Conservation (phyloP, 2,329 filamentous ascomycete genomes). For the Whalleya microplaca region DNA sequence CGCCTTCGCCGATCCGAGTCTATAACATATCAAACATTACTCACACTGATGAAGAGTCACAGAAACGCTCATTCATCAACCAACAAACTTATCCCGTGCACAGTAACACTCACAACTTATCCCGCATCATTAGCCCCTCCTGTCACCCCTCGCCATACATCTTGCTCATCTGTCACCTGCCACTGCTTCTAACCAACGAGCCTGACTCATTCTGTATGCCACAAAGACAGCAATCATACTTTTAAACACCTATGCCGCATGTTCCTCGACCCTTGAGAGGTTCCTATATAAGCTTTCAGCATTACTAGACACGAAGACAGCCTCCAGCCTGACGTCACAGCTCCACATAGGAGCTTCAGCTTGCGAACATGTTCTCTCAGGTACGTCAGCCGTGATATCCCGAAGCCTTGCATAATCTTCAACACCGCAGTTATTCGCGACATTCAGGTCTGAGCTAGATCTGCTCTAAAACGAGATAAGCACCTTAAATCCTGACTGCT, state of each 20-base stretch:
- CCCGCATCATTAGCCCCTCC: background rate
- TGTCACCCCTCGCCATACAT: background rate
- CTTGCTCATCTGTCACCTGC: background rate
- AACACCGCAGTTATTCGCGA: background rate
- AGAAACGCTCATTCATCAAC: no score
- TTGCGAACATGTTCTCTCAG: conserved; percentile 27
- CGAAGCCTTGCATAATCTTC: background rate
- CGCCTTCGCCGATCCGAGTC: background rate
- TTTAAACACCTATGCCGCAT: background rate
- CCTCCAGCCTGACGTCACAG: conserved; percentile 3
- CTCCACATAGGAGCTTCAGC: background rate
- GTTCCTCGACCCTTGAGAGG: background rate
- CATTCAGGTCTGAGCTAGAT: background rate
- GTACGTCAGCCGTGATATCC: conserved; percentile 12
- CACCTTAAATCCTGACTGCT: background rate
- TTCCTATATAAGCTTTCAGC: background rate
- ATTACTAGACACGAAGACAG: background rate
- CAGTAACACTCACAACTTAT: background rate
- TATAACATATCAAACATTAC: background rate
- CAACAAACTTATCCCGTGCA: background rate
- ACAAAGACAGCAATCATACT: background rate
- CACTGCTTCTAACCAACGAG: background rate
- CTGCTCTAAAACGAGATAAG: background rate
- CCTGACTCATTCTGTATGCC: background rate
- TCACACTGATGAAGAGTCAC: no score